phyloP scores from a whole-genome alignment of 176 grass and related monocot genomes.

The Carex myosuroides region DNA sequence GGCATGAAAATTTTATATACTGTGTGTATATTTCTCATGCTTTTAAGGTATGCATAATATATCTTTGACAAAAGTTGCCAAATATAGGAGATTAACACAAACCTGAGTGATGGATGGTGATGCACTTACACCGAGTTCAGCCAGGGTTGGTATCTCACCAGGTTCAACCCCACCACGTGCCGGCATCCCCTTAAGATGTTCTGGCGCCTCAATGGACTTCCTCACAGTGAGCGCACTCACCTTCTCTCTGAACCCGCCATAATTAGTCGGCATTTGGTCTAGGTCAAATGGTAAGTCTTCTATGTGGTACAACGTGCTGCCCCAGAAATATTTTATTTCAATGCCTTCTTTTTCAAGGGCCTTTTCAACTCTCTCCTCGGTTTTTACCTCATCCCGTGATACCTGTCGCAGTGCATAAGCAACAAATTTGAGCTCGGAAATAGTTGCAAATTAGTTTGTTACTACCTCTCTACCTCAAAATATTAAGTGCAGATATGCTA shows the following conservation, averaged over 20 bases:
- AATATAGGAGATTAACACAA: not conserved
- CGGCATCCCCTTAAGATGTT: constrained; percentile 78
- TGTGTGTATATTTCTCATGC: not conserved
- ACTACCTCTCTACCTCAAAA: not conserved
- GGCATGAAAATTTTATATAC: not conserved
- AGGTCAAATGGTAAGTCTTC: constrained; percentile 77
- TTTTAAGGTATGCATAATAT: not conserved
- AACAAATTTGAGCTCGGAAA: not conserved
- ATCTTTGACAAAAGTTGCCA: not conserved
- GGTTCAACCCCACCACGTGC: constrained; percentile 66
- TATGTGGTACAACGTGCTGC: constrained; percentile 80
- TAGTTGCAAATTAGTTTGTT: not conserved
- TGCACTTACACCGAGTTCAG: constrained; percentile 55
- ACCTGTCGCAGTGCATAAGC: constrained; percentile 21
- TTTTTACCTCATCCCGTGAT: constrained; percentile 58
- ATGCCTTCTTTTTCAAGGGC: constrained; percentile 80
- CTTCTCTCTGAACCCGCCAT: constrained; percentile 65
- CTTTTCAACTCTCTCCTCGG: constrained; percentile 62
- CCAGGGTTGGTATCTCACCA: constrained; percentile 66
- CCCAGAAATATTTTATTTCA: constrained; percentile 96
- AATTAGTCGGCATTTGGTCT: constrained; percentile 60
- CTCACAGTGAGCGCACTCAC: constrained; percentile 58
- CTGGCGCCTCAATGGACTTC: constrained; percentile 45
- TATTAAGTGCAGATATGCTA: not conserved
- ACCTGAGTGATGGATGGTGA: constrained; percentile 50